Percentiles rank a stretch among this genome's conserved stretches.
phyloP scores from a whole-genome alignment of 768 basidiomycete species.

The Polyporus arcularius region DNA sequence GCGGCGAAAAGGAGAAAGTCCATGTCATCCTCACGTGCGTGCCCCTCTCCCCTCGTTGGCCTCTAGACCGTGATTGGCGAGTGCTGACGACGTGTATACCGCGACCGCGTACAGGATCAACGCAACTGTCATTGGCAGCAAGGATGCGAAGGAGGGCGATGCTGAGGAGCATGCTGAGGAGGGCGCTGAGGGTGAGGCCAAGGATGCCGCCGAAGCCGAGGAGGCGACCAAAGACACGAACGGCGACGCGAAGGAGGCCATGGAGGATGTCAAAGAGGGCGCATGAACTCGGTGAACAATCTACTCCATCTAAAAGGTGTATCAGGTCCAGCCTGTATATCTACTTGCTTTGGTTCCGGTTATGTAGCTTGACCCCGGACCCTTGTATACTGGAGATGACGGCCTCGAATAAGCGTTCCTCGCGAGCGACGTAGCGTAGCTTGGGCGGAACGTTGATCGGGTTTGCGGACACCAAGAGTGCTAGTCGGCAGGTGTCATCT shows the following conservation, averaged over 20 bases:
- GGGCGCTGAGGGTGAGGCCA: constrained; percentile 24
- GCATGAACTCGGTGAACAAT: background rate
- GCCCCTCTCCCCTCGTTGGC: background rate
- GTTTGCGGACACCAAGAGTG: no score
- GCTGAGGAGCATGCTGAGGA: constrained; percentile 34
- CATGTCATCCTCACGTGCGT: constrained; percentile 75
- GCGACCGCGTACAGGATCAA: constrained; percentile 53
- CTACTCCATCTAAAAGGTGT: background rate
- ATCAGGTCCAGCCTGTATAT: background rate
- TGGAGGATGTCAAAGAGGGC: constrained; percentile 23
- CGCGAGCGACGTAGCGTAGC: no score
- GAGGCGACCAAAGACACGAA: constrained; percentile 29
- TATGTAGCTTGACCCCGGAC: no score
- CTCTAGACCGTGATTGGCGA: background rate
- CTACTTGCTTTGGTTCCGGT: no score
- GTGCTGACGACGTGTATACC: background rate
- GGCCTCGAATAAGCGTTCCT: no score
- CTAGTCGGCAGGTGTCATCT: no score
- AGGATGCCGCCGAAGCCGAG: constrained; percentile 27
- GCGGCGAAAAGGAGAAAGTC: constrained; percentile 61
- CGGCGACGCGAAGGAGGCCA: constrained; percentile 28
- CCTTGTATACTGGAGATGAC: no score
- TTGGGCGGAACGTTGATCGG: no score
- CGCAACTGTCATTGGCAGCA: constrained; percentile 74
- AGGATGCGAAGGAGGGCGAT: constrained; percentile 47